Evolutionary conservation across 768 basidiomycete species (phyloP).

Genomic region (Mycena maculata): DNA sequence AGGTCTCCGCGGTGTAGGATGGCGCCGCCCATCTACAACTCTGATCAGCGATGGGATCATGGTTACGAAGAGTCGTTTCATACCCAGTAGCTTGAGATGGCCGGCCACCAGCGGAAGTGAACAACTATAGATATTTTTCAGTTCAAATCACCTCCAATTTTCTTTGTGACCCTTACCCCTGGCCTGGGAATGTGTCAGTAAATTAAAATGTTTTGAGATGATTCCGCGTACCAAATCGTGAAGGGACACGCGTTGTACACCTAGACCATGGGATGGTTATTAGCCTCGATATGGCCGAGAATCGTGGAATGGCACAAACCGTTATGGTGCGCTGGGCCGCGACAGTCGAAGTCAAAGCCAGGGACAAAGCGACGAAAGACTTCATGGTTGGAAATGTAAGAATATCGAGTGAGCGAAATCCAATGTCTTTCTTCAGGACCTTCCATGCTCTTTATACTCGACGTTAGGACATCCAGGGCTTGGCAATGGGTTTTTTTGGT

Average conservation of each 20-base stretch:
- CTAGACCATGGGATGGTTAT: not conserved
- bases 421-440: not conserved
- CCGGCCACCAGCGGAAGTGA: constrained; percentile 23
- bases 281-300: not conserved
- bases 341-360: constrained; percentile 16
- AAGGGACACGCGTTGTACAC: constrained; percentile 29
- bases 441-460: not conserved
- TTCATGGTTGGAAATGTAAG: constrained; percentile 5
- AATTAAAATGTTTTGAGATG: not conserved
- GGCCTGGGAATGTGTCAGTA: constrained; percentile 39
- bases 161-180: constrained; percentile 37
- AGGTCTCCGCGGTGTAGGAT: constrained; percentile 41
- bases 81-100: constrained; percentile 25
- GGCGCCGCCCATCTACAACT: constrained; percentile 26
- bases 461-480: too few species aligned
- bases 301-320: not conserved
- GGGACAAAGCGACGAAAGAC: constrained; percentile 33
- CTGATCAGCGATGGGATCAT: not conserved
- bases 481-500: too few species aligned
- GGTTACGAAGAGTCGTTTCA: not conserved
- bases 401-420: not conserved
- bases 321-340: constrained; percentile 17
- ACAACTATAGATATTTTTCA: not conserved
- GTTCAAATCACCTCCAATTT: too few species aligned
- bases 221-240: constrained; percentile 21